Base-by-base conservation (phyloP, 1,284 basidiomycete genomes). In the Cryptococcus deneoformans region DNA sequence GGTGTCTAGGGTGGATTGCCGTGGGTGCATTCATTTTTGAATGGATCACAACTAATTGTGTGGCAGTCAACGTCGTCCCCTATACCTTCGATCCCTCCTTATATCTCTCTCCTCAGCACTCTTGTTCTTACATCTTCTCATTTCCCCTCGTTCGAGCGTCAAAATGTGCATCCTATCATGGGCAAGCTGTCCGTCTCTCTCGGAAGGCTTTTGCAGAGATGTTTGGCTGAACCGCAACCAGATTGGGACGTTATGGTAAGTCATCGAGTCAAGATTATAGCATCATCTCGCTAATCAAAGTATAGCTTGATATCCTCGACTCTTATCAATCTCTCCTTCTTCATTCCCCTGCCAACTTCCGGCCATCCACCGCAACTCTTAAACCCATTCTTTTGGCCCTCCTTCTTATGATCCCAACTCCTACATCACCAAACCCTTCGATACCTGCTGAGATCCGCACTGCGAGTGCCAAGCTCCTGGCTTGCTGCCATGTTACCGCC, bases 131-230 rank as follows among this genome's bases (percentile, higher is more conserved):
- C 61, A 14, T 58, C 69, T 0, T 59, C 69, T 0, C 57, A 64
- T 24, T 74, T 70, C 35, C 35, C 76, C 0, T 63, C 70, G 3
- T 76, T 76, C 54, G 72, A 75, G 59, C 59, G 76, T 34, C 73
- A 76, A 52, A 64, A 66, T 1, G 61, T 74, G 34, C 68, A 71
- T 39, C 76, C 76, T 8, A 62, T 72, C 16, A 71, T 75, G 63
- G 72, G 71, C 49, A 77, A 76, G 61, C 58, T 73, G 11, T 64
- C 71, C 8, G 66, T 72, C 1, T 66, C 67, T 1, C 46, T 74
- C 11, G 58, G 62, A 29, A 68, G 63, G 36, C 59, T 73, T 2
- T 51, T 74, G 46, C 67, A 73, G 52, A 53, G 71, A 6, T 29
- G 54, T 14, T 16, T 62, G 9, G 53, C 57, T 7, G 60, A 66